phyloP scores from a whole-genome alignment of 2,329 filamentous ascomycete genomes.

The Colletotrichum tabaci region DNA sequence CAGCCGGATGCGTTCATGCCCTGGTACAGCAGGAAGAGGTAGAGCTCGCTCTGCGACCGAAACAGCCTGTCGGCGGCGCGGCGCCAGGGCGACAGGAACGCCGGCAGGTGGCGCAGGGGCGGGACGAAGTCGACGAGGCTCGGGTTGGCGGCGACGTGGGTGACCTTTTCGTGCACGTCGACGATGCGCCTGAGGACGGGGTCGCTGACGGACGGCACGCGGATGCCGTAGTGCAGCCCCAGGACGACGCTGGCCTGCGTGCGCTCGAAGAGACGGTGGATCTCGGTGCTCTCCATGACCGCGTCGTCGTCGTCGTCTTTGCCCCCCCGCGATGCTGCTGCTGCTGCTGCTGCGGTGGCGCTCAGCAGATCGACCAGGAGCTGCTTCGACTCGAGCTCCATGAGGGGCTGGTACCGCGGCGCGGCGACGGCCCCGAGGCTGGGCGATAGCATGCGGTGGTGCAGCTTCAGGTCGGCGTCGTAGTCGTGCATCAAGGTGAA shows the following conservation, averaged over 20 bases:
- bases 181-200: slow-evolving; percentile 46
- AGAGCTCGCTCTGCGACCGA: slow-evolving; percentile 50
- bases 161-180: slow-evolving; percentile 49
- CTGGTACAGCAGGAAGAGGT: slow-evolving; percentile 46
- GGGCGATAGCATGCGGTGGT: slow-evolving; percentile 56
- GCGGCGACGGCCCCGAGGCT: slow-evolving; percentile 50
- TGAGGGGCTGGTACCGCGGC: slow-evolving; percentile 56
- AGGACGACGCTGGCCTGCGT: slow-evolving; percentile 56
- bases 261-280: slow-evolving; percentile 52
- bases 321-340: background rate
- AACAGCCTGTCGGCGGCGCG: slow-evolving; percentile 48
- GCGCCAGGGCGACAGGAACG: slow-evolving; percentile 54
- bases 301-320: background rate
- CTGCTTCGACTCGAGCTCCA: slow-evolving; percentile 63
- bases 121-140: slow-evolving; percentile 61
- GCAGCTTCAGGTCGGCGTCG: slow-evolving; percentile 54
- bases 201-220: slow-evolving; percentile 49
- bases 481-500: slow-evolving; percentile 51
- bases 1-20: slow-evolving; percentile 47
- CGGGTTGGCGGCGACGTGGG: slow-evolving; percentile 43
- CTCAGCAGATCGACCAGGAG: slow-evolving; percentile 58
- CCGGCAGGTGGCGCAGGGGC: slow-evolving; percentile 57
- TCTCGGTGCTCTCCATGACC: slow-evolving; percentile 43
- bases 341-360: too few relatives aligned
- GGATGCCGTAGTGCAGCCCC: slow-evolving; percentile 54